Conservation (phyloP, 768 basidiomycete species). For the Auricularia sp. region DNA sequence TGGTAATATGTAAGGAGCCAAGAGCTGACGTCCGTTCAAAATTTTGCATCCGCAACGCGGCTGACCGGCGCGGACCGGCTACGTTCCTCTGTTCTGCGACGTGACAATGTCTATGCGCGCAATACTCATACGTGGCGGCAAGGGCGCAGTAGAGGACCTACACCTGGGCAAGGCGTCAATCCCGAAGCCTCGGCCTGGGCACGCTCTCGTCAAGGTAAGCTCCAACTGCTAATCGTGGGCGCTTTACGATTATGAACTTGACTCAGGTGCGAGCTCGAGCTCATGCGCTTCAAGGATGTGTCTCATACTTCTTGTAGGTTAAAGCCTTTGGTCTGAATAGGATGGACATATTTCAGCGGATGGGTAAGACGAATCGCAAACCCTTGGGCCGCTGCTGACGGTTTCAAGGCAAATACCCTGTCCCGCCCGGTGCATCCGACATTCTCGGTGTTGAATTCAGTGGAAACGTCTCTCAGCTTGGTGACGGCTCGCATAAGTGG, state of each 20-base stretch:
- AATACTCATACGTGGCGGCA: conserved; percentile 63
- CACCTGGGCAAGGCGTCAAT: conserved; percentile 53
- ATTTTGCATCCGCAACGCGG: no score
- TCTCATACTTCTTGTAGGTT: conserved; percentile 5
- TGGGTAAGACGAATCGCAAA: not conserved
- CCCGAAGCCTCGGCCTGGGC: conserved; percentile 45
- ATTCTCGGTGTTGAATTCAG: conserved; percentile 34
- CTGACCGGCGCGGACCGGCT: no score
- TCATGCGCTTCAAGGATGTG: not conserved
- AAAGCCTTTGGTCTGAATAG: conserved; percentile 30
- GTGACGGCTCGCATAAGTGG: conserved; percentile 18
- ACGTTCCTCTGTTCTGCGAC: no score
- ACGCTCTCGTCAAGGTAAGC: conserved; percentile 70
- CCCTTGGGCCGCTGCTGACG: not conserved
- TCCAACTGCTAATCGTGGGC: not conserved
- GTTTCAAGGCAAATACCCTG: conserved; percentile 24
- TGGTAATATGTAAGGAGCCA: no score
- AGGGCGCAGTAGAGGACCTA: conserved; percentile 67
- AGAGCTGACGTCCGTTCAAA: no score
- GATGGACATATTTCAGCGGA: conserved; percentile 26
- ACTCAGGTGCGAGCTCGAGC: no score
- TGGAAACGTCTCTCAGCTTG: conserved; percentile 23
- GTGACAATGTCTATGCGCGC: conserved; percentile 49
- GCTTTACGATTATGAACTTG: no score
- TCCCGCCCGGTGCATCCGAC: conserved; percentile 25